Conservation (phyloP, 352 stramenopile species). For the Thraustochytrium sp. region DNA sequence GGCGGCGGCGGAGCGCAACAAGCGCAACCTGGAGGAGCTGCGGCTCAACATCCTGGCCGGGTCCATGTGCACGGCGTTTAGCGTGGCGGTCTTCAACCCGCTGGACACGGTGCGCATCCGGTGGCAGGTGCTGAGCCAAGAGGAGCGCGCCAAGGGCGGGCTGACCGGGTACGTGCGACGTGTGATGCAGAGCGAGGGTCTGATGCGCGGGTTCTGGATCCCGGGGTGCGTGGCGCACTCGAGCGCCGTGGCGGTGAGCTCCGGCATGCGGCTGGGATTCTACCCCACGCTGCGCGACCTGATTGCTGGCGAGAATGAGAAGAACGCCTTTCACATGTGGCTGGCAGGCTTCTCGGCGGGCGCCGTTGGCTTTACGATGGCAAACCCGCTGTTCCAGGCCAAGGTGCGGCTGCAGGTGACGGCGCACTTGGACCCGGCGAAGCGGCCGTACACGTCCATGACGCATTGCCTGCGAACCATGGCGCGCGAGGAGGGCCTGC, state of each 20-base stretch:
- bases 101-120: constrained; percentile 45
- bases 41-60: constrained; percentile 25
- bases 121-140: background rate
- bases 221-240: constrained; percentile 40
- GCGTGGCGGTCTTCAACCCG: constrained; percentile 42
- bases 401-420: constrained; percentile 45
- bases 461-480: constrained; percentile 4
- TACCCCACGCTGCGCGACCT: constrained; percentile 47
- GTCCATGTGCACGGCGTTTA: constrained; percentile 27
- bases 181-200: constrained; percentile 31
- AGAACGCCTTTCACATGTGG: constrained; percentile 44
- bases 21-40: constrained; percentile 22
- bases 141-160: background rate
- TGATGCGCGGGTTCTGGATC: constrained; percentile 40
- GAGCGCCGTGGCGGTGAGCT: constrained; percentile 23
- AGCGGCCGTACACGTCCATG: background rate
- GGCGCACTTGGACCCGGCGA: background rate
- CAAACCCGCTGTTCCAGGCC: constrained; percentile 41
- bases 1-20: background rate
- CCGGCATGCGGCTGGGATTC: constrained; percentile 34
- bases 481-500: background rate
- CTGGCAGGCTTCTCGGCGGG: constrained; percentile 33
- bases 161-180: background rate
- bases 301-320: background rate
- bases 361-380: constrained; percentile 38